Conservation (phyloP, 1,284 basidiomycete species). For the Vanrija sp. region DNA sequence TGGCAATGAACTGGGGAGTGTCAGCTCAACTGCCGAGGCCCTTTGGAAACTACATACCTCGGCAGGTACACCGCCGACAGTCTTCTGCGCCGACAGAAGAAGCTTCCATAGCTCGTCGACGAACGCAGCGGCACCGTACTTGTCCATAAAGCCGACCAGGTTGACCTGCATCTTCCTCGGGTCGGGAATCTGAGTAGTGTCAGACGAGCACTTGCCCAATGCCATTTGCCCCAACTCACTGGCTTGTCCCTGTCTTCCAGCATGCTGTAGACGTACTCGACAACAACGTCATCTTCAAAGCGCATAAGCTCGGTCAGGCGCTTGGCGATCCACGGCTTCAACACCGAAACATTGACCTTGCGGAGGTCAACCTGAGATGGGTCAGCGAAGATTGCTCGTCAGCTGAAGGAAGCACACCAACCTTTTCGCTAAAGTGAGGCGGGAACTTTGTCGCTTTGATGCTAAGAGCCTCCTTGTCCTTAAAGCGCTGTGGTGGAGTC, state of each 20-base stretch:
- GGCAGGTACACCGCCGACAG: conserved; percentile 84
- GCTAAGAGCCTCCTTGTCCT: conserved; percentile 87
- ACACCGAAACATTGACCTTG: conserved; percentile 72
- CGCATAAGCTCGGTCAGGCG: conserved; percentile 84
- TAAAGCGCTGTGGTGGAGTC: conserved; percentile 60
- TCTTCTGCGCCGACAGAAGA: conserved; percentile 82
- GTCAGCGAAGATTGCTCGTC: conserved; percentile 6
- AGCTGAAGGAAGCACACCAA: conserved; percentile 26
- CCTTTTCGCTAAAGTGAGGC: conserved; percentile 82
- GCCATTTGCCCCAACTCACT: conserved; percentile 53
- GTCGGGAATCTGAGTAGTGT: conserved; percentile 66
- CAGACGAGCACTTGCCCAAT: neutral
- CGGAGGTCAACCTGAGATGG: conserved; percentile 76
- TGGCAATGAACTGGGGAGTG: conserved; percentile 66
- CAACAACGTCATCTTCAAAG: conserved; percentile 93
- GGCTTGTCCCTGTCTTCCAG: conserved; percentile 78
- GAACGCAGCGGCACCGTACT: conserved; percentile 66
- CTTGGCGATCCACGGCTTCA: conserved; percentile 90
- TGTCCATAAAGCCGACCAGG: conserved; percentile 79
- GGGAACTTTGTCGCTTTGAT: conserved; percentile 89
- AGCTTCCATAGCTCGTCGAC: conserved; percentile 87
- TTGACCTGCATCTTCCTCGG: conserved; percentile 94
- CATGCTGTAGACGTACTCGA: conserved; percentile 91
- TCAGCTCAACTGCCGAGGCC: no score
- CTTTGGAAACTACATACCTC: conserved; percentile 48